Evolutionary conservation across 2,329 filamentous ascomycete genomes (phyloP), one percentile per base, ranked within the genome.

Genomic region (Sarocladium oryzae): DNA sequence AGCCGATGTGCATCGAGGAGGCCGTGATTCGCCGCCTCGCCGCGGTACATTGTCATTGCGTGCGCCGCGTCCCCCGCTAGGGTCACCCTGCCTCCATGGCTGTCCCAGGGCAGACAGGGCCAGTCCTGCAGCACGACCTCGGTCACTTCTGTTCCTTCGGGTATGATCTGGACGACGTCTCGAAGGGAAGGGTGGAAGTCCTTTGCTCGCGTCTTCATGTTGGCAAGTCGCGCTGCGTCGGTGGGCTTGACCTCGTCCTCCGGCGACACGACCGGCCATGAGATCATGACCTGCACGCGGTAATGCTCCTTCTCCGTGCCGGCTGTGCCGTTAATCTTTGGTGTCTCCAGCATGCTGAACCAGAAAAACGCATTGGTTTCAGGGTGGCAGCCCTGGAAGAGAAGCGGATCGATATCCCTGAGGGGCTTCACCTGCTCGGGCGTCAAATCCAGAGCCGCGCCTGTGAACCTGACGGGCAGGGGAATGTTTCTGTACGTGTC

Each of bases 1-100:
- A 69, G 56, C 28, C 60, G 54, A 37, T 60, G 60, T 3, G 67
- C 66, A 46, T 70, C 67, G 13, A 68, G 59, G 10, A 70, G 65
- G 11, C 66, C 67, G 50, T 70, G 67, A 50, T 70, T 70, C 3
- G 60, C 64, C 1, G 61, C 67, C 49, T 70, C 67, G 23, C 68
- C 68, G 10, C 68, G 61, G 48, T 66, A 78, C 75, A 79, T 78
- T 20, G 75, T 78, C 77, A 81, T 80, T 18, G 76, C 71, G 59
- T 81, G 77, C 0, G 77, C 76, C 2, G 76, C 72, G 58, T 81
- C 78, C 3, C 78, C 77, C 3, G 72, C 66, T 1, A 81, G 59
- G 2, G 74, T 74, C 2, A 75, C 69, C 1, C 67, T 64, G 2
- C 74, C 75, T 33, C 61, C 58, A 10, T 56, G 60, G 41, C 70